A percentile compares a stretch with the other conserved stretches of the same genome.
These are phyloP conservation scores for Sporothrix globosa DNA, from an alignment of 2,329 filamentous ascomycete genomes.

Conservation along the genomic window DNA sequence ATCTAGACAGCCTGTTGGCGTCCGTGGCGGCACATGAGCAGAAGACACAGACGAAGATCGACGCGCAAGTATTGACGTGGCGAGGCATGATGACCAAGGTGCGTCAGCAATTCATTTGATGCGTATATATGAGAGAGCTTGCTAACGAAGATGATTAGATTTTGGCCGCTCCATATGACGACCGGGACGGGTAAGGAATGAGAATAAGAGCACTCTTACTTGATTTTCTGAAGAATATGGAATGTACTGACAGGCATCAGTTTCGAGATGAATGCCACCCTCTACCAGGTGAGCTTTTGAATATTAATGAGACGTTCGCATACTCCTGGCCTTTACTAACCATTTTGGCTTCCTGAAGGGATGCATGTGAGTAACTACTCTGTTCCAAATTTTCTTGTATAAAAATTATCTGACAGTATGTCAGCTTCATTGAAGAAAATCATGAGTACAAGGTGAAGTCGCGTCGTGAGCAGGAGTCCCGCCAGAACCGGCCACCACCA, in stretches of 20 bases:
- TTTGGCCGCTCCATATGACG: conserved; percentile 80
- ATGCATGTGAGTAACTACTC: conserved; percentile 31
- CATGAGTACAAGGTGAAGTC: conserved; percentile 70
- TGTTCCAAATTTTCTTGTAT: no score
- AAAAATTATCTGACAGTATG: not conserved
- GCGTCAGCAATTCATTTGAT: conserved; percentile 31
- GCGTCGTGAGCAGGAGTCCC: conserved; percentile 61
- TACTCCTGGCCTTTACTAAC: not conserved
- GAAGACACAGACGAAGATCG: conserved; percentile 65
- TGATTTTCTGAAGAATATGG: not conserved
- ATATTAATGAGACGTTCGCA: not conserved
- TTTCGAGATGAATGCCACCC: conserved; percentile 95
- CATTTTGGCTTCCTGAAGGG: conserved; percentile 26
- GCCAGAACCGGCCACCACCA: conserved; percentile 44
- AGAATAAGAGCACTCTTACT: not conserved
- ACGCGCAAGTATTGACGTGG: conserved; percentile 87
- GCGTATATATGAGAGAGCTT: not conserved
- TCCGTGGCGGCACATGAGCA: conserved; percentile 75
- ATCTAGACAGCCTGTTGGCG: conserved; percentile 80
- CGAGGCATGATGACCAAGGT: conserved; percentile 99
- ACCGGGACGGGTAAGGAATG: conserved; percentile 69
- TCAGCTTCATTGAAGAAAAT: conserved; percentile 90
- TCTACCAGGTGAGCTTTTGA: conserved; percentile 70
- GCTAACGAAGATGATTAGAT: conserved; percentile 60
- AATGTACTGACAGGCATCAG: conserved; percentile 47